Evolutionary conservation across 106 monocot genomes (phyloP).

Genomic region (Apostasia ramifera): DNA sequence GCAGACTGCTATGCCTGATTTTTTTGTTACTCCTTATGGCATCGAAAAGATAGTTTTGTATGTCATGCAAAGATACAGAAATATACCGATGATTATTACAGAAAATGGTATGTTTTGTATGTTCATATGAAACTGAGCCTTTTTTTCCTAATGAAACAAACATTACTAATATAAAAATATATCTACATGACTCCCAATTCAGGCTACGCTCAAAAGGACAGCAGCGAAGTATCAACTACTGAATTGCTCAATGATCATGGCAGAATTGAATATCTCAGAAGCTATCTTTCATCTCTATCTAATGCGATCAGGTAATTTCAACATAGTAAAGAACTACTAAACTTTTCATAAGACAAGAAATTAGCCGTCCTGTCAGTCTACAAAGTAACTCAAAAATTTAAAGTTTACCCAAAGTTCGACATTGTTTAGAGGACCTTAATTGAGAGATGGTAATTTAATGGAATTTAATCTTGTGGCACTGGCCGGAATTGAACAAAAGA

Average conservation of each 20-base stretch:
- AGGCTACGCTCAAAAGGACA: conserved; percentile 34
- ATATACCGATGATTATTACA: conserved; percentile 43
- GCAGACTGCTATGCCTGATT: conserved; percentile 32
- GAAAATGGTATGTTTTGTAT: conserved; percentile 35
- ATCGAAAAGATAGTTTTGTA: conserved; percentile 41
- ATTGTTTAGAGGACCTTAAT: too few relatives aligned
- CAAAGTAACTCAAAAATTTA: too few relatives aligned
- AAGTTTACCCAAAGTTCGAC: too few relatives aligned
- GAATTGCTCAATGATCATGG: conserved; percentile 26
- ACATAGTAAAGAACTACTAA: background rate
- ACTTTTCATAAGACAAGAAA: too few relatives aligned
- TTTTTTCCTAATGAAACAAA: background rate
- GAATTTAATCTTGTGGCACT: too few relatives aligned
- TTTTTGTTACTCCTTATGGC: conserved; percentile 37
- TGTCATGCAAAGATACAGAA: conserved; percentile 43
- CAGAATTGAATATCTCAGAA: conserved; percentile 24
- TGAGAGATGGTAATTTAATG: too few relatives aligned
- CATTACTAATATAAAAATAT: background rate
- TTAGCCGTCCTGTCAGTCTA: too few relatives aligned
- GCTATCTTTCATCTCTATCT: conserved; percentile 28
- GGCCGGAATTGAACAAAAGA: too few relatives aligned
- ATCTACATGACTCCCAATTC: background rate
- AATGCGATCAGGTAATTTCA: conserved; percentile 27
- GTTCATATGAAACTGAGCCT: background rate
- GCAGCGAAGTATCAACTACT: background rate